Evolutionary conservation across 495 filamentous ascomycete genomes (phyloP).

Genomic region (Beverwykella pulmonaria): DNA sequence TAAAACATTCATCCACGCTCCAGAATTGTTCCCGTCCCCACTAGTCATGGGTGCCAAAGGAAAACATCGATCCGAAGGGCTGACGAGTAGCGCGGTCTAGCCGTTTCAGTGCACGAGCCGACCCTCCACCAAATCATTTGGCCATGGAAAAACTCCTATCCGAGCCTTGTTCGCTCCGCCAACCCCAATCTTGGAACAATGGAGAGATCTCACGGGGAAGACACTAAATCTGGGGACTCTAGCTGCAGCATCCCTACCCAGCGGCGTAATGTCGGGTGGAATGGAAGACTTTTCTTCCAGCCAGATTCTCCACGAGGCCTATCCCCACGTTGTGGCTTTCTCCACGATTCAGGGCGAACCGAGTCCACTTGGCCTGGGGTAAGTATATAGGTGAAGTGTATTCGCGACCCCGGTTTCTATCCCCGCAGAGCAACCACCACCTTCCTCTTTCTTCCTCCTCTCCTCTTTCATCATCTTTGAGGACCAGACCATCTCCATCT

Average conservation of each 20-base stretch:
- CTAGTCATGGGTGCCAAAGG: too few relatives aligned
- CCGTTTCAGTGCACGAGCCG: background rate
- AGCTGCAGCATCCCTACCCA: background rate
- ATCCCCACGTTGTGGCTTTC: constrained; percentile 28
- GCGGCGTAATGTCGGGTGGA: constrained; percentile 10
- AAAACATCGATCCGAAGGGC: background rate
- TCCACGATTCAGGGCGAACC: constrained; percentile 1
- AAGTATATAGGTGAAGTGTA: constrained; percentile 27
- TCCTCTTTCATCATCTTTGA: background rate
- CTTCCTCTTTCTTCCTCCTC: constrained; percentile 1
- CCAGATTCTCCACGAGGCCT: background rate
- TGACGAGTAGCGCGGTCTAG: background rate
- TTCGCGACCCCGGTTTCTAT: constrained; percentile 16
- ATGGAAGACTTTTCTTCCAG: constrained; percentile 24
- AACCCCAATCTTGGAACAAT: background rate
- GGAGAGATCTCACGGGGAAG: background rate
- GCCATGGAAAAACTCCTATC: constrained; percentile 6
- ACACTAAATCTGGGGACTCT: constrained; percentile 15
- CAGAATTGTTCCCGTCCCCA: too few relatives aligned
- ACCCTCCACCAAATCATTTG: background rate
- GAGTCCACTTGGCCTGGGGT: background rate
- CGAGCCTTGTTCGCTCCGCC: background rate
- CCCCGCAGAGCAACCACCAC: background rate
- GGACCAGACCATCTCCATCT: background rate
- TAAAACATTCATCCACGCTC: background rate